Base-by-base conservation (phyloP, 2,329 filamentous ascomycete genomes). In the Coniochaeta prunicola region DNA sequence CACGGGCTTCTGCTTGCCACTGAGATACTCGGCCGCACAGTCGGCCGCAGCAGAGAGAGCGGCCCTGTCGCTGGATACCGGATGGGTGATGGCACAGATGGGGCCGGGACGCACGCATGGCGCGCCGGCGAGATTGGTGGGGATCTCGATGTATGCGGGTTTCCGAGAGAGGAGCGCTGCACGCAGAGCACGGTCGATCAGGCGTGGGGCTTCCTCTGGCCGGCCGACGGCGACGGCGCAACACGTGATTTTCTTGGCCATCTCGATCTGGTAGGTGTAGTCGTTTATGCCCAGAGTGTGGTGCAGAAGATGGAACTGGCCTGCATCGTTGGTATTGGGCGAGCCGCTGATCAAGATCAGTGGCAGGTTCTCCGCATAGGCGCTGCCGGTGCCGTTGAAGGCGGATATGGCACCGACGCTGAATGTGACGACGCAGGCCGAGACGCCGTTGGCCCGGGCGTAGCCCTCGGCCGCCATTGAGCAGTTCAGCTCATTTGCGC, bases 201-300 rank as follows among this genome's bases (percentile, higher is more conserved):
- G 59, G 7, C 65, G 57, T 34, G 66, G 66, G 19, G 67, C 67
- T 7, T 69, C 63, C 30, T 63, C 63, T 17, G 68, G 65, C 33
- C 64, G 64, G 30, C 60, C 60, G 28, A 69, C 57, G 33, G 65
- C 64, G 30, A 68, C 67, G 34, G 67, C 67, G 42, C 64, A 69
- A 60, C 67, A 69, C 17, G 68, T 69, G 61, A 70, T 65, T 62
- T 68, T 69, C 58, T 66, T 62, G 58, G 68, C 67, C 68, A 70
- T 70, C 62, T 69, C 68, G 28, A 64, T 55, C 62, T 68, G 67
- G 61, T 70, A 70, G 24, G 53, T 65, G 60, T 65, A 68, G 62
- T 69, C 64, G 26, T 60, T 53, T 36, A 59, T 61, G 54, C 67
- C 67, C 15, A 69, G 62, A 13, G 68, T 70, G 58, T 70, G 68